Evolutionary conservation across 305 asterid genomes (phyloP).

Genomic region (Rubia balearica): DNA sequence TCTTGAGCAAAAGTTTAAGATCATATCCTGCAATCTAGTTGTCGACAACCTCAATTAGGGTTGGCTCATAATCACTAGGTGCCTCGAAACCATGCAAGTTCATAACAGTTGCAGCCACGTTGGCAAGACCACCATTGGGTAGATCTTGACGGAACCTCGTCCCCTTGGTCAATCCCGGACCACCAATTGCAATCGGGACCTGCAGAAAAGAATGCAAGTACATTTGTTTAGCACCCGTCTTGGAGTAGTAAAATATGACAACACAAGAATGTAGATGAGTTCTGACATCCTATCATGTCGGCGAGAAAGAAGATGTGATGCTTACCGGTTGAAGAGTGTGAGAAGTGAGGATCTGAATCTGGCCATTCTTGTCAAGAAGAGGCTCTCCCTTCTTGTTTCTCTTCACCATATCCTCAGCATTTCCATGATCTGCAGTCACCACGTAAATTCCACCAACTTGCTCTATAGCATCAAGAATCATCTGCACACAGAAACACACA

Average conservation of each 20-base stretch:
- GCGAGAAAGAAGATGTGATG: conserved; percentile 1
- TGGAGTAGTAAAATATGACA: too few relatives aligned
- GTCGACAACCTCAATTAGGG: conserved; percentile 78
- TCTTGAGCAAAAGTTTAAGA: not conserved
- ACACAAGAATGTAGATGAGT: not conserved
- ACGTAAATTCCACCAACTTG: conserved; percentile 90
- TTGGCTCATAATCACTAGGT: conserved; percentile 75
- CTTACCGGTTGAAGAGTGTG: conserved; percentile 91
- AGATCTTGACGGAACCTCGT: conserved; percentile 77
- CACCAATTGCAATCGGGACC: conserved; percentile 97
- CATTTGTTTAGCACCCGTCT: not conserved
- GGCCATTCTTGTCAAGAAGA: conserved; percentile 75
- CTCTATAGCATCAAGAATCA: conserved; percentile 82
- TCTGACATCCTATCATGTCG: too few relatives aligned
- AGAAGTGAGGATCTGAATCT: conserved; percentile 80
- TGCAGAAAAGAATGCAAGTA: conserved; percentile 8
- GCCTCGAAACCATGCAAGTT: conserved; percentile 86
- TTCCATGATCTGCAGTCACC: conserved; percentile 98
- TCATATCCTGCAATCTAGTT: conserved; percentile 29
- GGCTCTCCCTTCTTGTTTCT: conserved; percentile 96
- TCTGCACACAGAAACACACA: conserved; percentile 34
- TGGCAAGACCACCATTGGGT: conserved; percentile 81
- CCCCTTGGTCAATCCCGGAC: conserved; percentile 75
- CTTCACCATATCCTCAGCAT: conserved; percentile 98
- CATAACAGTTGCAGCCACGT: conserved; percentile 89